Conservation (phyloP, 129 eudicot genomes). For the Erigeron canadensis region DNA sequence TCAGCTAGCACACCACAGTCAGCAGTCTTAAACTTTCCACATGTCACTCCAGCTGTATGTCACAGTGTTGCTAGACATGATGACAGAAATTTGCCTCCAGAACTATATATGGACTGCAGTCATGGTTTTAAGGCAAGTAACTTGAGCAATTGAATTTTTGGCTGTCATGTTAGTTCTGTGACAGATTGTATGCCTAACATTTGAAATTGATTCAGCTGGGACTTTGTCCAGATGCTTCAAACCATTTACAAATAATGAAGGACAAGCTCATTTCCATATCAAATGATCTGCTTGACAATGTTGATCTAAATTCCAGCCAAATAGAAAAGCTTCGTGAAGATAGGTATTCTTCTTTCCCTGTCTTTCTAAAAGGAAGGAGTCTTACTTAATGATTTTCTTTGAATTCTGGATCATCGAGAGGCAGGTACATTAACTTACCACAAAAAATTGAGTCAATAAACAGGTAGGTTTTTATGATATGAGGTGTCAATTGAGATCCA, state of each 20-base stretch:
- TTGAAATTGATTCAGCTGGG: conserved; percentile 64
- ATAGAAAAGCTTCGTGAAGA: conserved; percentile 79
- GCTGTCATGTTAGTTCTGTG: conserved; percentile 19
- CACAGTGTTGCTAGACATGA: conserved; percentile 33
- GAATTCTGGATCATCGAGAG: conserved; percentile 9
- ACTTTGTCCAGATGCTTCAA: conserved; percentile 73
- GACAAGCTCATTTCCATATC: conserved; percentile 83
- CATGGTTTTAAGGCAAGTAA: conserved; percentile 72
- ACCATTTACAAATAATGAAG: conserved; percentile 80
- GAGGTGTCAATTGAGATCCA: neutral
- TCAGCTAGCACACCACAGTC: conserved; percentile 76
- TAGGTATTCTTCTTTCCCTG: conserved; percentile 49
- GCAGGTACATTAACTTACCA: neutral
- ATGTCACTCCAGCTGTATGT: conserved; percentile 54
- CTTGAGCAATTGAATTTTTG: conserved; percentile 9
- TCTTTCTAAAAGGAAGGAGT: conserved; percentile 11
- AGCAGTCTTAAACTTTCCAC: conserved; percentile 52
- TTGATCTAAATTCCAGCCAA: conserved; percentile 56
- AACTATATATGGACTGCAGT: conserved; percentile 64
- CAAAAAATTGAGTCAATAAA: conserved; percentile 1
- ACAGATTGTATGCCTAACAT: conserved; percentile 19
- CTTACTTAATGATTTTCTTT: neutral
- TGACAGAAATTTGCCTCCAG: conserved; percentile 67
- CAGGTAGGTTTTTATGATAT: neutral
- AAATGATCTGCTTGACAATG: conserved; percentile 89